Base-by-base conservation (phyloP, 1,284 basidiomycete species). In the Cystobasidiaceae sp. region DNA sequence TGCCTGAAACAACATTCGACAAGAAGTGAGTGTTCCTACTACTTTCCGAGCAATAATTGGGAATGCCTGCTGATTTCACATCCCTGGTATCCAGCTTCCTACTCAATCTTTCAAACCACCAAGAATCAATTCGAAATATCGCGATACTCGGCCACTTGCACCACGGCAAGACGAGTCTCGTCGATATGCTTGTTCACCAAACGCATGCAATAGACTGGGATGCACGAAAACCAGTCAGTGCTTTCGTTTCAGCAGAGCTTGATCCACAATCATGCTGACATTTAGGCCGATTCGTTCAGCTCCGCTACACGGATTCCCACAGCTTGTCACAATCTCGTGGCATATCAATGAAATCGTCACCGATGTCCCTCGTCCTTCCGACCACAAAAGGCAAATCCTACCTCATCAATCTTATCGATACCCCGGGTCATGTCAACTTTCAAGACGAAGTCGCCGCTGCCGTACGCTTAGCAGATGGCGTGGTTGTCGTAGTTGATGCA, bases 391-490 rank as follows among this genome's bases (percentile, higher is more conserved):
- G 91, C 67, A 98, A 98, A 80, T 96, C 91, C 2, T 88, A 93
- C 77, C 82, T 98, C 6, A 76, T 97, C 68, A 94, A 99, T 78
- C 77, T 97, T 43, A 86, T 98, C 74, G 96, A 99, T 78, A 98
- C 96, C 0, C 96, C 96, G 0, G 96, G 96, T 27, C 96, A 99
- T 75, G 89, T 93, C 68, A 98, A 98, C 79, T 98, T 99, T 76
- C 83, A 91, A 58, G 96, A 98, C 75, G 96, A 99, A 78, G 92
- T 94, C 13, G 93, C 93, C 4, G 86, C 87, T 19, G 83, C 89
- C 2, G 85, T 93, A 64, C 84, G 94, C 37, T 79, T 97, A 25
- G 88, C 85, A n/a, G 96, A 99, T 75, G 96, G 96, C 59, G 86
- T 97, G 37, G 77, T 98, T 2, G 79, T 99, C 15, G 93, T 98